Evolutionary conservation across 2,329 filamentous ascomycete species (phyloP), one percentile per base, ranked within the genome.

Genomic region (Calonectria leucothoes): DNA sequence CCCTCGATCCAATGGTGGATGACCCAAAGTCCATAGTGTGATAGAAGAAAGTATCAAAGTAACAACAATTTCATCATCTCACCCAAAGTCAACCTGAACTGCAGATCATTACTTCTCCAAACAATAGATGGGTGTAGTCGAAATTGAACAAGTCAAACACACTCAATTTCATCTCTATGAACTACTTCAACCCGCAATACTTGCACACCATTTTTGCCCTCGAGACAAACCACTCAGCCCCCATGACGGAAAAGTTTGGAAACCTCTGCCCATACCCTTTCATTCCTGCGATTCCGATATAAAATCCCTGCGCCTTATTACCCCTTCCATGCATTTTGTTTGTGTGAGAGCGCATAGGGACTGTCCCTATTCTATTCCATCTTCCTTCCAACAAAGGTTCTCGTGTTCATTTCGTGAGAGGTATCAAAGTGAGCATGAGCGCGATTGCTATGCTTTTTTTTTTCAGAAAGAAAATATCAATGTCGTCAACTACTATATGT

Each of bases 121-220:
- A n/a, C 3, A 52, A 39, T n/a, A n/a, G 3, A 29, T 51, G 5
- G 12, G 14, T 8, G n/a, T 23, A 17, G 31, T 52, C n/a, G 49
- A 55, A 29, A 45, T 29, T 25, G 29, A 59, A 39, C 33, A 64
- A 31, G 66, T 48, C 69, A 72, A 76, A 69, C 71, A 77, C 76
- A 80, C 72, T 74, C 71, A 78, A 79, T 78, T 79, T 78, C 72
- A 80, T 77, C 61, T 79, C 76, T 78, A 76, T 75, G 72, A 52
- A 76, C 75, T 80, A 79, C 76, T 75, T 71, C 59, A 69, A 72
- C 42, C 61, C 70, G 69, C 70, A 70, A 69, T 74, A 74, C 66
- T 75, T 72, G 45, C 74, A 72, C 69, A 68, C 64, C 63, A 63
- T 69, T 68, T 66, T 70, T 57, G 59, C 68, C 67, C 65, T 68